Conservation (phyloP, 2,329 filamentous ascomycete species). For the Talaromyces verruculosus region DNA sequence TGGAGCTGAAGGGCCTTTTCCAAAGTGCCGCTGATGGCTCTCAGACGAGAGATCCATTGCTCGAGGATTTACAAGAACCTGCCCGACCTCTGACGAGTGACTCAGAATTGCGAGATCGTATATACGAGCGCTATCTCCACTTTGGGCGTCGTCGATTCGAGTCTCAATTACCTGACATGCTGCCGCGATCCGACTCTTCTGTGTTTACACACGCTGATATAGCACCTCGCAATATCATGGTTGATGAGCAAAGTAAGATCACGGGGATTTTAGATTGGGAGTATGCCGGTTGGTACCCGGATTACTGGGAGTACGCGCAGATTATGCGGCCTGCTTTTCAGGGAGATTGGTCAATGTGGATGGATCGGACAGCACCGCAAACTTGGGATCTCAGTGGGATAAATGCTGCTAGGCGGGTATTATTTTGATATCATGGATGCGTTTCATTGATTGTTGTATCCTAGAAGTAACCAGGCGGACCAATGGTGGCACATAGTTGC, state of each 20-base stretch:
- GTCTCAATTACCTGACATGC: slow-evolving; percentile 27
- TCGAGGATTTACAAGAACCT: slow-evolving; percentile 27
- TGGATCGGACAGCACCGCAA: slow-evolving; percentile 31
- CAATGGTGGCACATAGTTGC: not conserved
- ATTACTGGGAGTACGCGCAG: slow-evolving; percentile 17
- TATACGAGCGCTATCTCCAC: slow-evolving; percentile 30
- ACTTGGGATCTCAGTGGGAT: slow-evolving; percentile 33
- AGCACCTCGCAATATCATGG: slow-evolving; percentile 14
- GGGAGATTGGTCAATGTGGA: slow-evolving; percentile 31
- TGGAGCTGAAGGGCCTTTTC: slow-evolving; percentile 24
- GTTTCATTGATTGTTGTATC: not conserved
- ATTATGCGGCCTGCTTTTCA: slow-evolving; percentile 30
- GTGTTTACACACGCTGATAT: slow-evolving; percentile 16
- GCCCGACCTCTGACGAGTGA: slow-evolving; percentile 26
- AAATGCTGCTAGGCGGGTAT: slow-evolving; percentile 27
- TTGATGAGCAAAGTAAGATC: slow-evolving; percentile 12
- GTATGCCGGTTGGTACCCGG: slow-evolving; percentile 14
- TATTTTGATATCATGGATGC: slow-evolving; percentile 34
- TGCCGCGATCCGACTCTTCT: slow-evolving; percentile 27
- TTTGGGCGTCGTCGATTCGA: slow-evolving; percentile 26
- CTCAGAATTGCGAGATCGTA: slow-evolving; percentile 26
- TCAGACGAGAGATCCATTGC: slow-evolving; percentile 22
- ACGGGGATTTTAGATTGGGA: slow-evolving; percentile 17
- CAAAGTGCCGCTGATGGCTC: slow-evolving; percentile 30
- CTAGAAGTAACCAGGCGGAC: not conserved